Conservation (phyloP, 2,329 filamentous ascomycete species). For the Fusarium verrucosum region DNA sequence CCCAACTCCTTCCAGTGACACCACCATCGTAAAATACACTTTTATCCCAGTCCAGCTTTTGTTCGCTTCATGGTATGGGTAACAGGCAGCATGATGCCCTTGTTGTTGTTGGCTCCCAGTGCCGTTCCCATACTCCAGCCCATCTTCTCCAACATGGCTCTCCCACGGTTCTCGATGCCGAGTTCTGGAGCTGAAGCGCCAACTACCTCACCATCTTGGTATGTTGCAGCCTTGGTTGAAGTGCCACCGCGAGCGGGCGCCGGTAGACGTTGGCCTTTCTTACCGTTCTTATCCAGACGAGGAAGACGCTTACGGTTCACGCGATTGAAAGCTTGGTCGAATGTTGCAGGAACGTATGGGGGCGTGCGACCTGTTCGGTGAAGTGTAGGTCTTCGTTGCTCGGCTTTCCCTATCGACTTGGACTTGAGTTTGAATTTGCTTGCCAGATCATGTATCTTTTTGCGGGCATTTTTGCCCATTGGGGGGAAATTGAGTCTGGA, state of each 20-base stretch:
- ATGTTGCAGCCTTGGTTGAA: conserved; percentile 52
- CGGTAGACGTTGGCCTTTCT: conserved; percentile 43
- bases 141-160: conserved; percentile 95
- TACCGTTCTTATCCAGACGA: conserved; percentile 57
- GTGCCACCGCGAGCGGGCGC: conserved; percentile 41
- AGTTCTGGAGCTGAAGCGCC: conserved; percentile 87
- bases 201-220: conserved; percentile 87
- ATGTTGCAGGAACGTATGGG: conserved; percentile 66
- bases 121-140: conserved; percentile 91
- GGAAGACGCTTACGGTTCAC: conserved; percentile 65
- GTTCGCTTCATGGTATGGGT: conserved; percentile 86
- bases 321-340: conserved; percentile 50
- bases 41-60: conserved; percentile 81
- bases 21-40: not conserved
- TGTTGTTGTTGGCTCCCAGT: conserved; percentile 82
- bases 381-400: conserved; percentile 78
- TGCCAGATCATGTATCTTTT: conserved; percentile 81
- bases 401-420: conserved; percentile 80
- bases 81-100: conserved; percentile 88
- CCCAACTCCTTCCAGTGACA: not conserved
- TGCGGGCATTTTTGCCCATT: conserved; percentile 82
- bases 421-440: conserved; percentile 81
- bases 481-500: conserved; percentile 78
- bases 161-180: conserved; percentile 81
- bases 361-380: conserved; percentile 76